Conservation (phyloP, 2,329 filamentous ascomycete genomes). For the Sporothrix curviconia region DNA sequence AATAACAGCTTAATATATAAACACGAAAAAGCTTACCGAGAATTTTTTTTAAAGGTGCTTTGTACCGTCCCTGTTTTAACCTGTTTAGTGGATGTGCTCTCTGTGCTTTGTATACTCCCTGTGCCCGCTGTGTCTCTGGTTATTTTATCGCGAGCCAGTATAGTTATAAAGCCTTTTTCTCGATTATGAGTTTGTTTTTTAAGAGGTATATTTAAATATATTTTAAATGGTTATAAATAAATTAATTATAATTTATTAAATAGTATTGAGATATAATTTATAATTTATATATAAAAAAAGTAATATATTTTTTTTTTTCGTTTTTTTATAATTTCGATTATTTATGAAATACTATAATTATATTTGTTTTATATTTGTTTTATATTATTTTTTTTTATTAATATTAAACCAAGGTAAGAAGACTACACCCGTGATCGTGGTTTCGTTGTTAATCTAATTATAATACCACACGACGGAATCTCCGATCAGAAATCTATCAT, state of each 20-base stretch:
- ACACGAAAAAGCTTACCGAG: too few relatives aligned
- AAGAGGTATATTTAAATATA: background rate
- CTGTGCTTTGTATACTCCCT: background rate
- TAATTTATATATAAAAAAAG: background rate
- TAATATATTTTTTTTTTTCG: background rate
- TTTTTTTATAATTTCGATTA: background rate
- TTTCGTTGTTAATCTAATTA: too few relatives aligned
- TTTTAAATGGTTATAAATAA: background rate
- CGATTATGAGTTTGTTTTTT: background rate
- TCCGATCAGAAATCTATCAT: too few relatives aligned
- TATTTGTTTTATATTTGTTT: too few relatives aligned
- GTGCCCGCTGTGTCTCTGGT: background rate
- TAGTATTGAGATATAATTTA: background rate
- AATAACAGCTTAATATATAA: too few relatives aligned
- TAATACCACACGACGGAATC: too few relatives aligned
- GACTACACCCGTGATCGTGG: too few relatives aligned
- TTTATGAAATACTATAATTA: too few relatives aligned
- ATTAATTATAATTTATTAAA: background rate
- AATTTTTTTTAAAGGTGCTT: too few relatives aligned
- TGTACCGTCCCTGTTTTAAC: too few relatives aligned
- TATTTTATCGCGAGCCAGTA: background rate
- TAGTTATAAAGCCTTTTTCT: background rate
- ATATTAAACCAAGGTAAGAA: too few relatives aligned
- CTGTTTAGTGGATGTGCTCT: background rate
- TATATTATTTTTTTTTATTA: too few relatives aligned